Evolutionary conservation across 345 rosid genomes (phyloP).

Genomic region (Luvunga scandens): DNA sequence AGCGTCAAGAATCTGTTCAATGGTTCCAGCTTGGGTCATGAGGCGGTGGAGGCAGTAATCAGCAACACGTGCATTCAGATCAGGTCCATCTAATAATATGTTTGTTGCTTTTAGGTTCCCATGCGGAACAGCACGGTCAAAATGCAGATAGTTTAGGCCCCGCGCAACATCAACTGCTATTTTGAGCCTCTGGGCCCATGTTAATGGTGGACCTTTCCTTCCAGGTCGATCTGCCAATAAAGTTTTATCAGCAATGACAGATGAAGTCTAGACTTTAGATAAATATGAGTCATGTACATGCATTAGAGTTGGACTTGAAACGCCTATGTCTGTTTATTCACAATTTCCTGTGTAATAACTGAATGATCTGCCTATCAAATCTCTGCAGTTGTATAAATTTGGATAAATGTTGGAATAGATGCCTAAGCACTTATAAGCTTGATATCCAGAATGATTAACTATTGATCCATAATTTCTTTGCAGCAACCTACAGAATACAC

Average conservation of each 20-base stretch:
- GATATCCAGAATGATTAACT: slow-evolving; percentile 1
- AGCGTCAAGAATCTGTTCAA: slow-evolving; percentile 90
- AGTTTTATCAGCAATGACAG: slow-evolving; percentile 15
- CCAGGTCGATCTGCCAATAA: slow-evolving; percentile 80
- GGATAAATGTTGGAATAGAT: not conserved
- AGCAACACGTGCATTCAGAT: slow-evolving; percentile 90
- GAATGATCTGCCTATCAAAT: not conserved
- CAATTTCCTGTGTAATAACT: not conserved
- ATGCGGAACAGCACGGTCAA: slow-evolving; percentile 94
- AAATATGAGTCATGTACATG: not conserved
- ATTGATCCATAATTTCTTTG: not conserved
- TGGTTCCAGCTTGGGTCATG: slow-evolving; percentile 94
- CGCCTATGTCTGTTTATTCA: not conserved
- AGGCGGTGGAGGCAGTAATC: slow-evolving; percentile 97
- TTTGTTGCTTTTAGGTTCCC: slow-evolving; percentile 94
- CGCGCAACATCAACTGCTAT: slow-evolving; percentile 97
- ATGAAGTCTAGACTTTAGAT: not conserved
- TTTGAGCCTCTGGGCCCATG: slow-evolving; percentile 85
- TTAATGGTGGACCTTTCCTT: slow-evolving; percentile 77
- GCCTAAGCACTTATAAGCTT: not conserved
- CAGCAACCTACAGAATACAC: not conserved
- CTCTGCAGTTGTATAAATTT: not conserved
- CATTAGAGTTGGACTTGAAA: not conserved
- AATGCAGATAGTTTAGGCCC: slow-evolving; percentile 97
- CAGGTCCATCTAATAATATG: slow-evolving; percentile 77